A percentile compares a stretch with the other conserved stretches of the same genome.
Evolutionary conservation across 441 rosid genomes (phyloP).

Genomic region (Adansonia madagascariensis): DNA sequence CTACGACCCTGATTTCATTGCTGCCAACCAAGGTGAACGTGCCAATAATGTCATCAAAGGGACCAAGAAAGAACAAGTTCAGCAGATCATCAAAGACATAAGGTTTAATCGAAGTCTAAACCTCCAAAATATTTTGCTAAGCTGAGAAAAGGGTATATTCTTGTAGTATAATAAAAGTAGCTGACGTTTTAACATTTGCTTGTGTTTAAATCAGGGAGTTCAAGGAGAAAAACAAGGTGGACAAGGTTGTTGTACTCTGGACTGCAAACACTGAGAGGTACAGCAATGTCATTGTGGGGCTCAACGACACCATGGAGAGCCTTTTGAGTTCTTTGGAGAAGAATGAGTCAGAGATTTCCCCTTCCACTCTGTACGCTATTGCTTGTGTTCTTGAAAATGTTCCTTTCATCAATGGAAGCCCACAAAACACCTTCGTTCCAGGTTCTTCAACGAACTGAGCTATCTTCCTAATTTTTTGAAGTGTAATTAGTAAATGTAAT

Average conservation of each 20-base stretch:
- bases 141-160: neutral
- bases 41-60: constrained; percentile 86
- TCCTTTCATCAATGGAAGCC: constrained; percentile 96
- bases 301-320: constrained; percentile 83
- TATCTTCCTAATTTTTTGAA: neutral
- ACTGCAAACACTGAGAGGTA: constrained; percentile 98
- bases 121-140: constrained; percentile 9
- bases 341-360: constrained; percentile 86
- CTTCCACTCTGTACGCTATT: constrained; percentile 82
- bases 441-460: constrained; percentile 41
- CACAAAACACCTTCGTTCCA: constrained; percentile 95
- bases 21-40: constrained; percentile 94
- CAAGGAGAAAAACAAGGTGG: constrained; percentile 81
- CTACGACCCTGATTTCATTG: constrained; percentile 87
- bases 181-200: neutral
- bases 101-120: constrained; percentile 43
- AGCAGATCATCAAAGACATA: constrained; percentile 76
- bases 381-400: constrained; percentile 84
- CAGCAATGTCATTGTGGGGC: constrained; percentile 77
- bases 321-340: constrained; percentile 75
- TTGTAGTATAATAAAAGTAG: neutral
- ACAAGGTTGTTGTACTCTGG: constrained; percentile 85
- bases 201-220: constrained; percentile 60
- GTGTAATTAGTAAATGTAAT: neutral
- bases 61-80: constrained; percentile 81